Evolutionary conservation across 768 basidiomycete species (phyloP), one percentile per base, ranked within the genome.

Genomic region (Coprinopsis marcescibilis): DNA sequence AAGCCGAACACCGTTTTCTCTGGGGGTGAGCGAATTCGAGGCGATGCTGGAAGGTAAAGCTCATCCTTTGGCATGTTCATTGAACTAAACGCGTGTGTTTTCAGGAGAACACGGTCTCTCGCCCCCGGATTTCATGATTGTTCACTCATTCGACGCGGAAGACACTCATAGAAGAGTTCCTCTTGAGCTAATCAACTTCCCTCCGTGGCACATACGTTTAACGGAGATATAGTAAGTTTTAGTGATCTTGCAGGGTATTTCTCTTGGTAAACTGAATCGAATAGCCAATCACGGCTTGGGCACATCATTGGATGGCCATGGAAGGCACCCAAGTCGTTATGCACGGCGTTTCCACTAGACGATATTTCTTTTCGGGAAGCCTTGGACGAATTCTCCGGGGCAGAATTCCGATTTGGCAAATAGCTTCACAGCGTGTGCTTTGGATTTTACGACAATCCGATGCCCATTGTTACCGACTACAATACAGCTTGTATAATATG

Each of bases 141-240:
- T 89, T 13, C 85, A 90, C 57, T 67, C 78, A 37, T 50, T 85
- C 17, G 66, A 65, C 25, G 64, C 69, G 2, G 59, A 65, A 11
- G 62, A 55, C 39, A 61, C 60, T 29, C 61, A 65, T 29, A 59
- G 57, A 30, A 43, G 30, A 44, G 56, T 66, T 19, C 78, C 84
- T 1, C 62, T 83, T 42, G 85, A 89, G 59, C 66, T 89, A 17
- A 66, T 83, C 53, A 84, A 83, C 3, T 89, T 84, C 55, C 89
- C 89, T 14, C 89, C 89, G 13, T 91, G 89, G 88, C 89, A 91
- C 55, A 77, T 81, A n/a, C 71, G 82, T 46, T 65, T 91, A 33
- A 86, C 85, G 36, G 89, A 91, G 61, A 80, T 91, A 50, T 74
- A 81, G 89, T 89, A 58, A 64, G 84, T 39, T 20, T 20, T 24